Percentiles rank a stretch among this genome's conserved stretches.
phyloP scores from a whole-genome alignment of 2,329 filamentous ascomycete genomes.

The Epichloe sibirici region DNA sequence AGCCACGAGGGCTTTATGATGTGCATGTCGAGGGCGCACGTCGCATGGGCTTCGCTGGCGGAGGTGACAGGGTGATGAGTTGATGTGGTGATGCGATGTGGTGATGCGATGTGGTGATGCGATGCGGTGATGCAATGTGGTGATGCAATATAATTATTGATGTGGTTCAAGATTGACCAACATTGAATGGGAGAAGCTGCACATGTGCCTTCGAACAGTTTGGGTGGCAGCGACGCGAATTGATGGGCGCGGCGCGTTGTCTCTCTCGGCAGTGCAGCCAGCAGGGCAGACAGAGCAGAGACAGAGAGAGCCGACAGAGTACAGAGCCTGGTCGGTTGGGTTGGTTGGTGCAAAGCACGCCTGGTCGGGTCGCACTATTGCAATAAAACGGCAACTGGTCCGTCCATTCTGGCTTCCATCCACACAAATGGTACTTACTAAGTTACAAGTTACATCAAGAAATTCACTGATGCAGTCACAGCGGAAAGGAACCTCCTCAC shows the following conservation, averaged over 20 bases:
- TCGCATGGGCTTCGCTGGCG: conserved; percentile 6
- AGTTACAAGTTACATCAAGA: no score
- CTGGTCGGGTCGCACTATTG: no score
- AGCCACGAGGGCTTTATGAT: conserved; percentile 95
- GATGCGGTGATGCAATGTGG: background rate
- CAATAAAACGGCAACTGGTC: no score
- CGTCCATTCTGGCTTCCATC: no score
- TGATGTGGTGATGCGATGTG: background rate
- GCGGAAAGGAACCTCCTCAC: no score
- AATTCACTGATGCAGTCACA: no score
- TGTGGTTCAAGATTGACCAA: background rate
- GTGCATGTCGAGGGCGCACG: conserved; percentile 43
- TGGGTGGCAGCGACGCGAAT: background rate
- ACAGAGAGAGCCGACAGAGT: no score
- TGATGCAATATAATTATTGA: background rate
- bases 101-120: background rate
- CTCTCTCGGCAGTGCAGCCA: no score
- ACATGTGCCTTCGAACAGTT: background rate
- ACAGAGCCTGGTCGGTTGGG: no score
- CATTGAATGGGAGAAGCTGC: background rate
- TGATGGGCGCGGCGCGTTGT: background rate
- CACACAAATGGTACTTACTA: no score
- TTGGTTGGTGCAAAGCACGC: no score
- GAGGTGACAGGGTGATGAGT: background rate
- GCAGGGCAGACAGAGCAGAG: no score